These are phyloP conservation scores for Hygrophoropsis aurantiaca DNA, from an alignment of 768 basidiomycete species.

Conservation along the genomic window DNA sequence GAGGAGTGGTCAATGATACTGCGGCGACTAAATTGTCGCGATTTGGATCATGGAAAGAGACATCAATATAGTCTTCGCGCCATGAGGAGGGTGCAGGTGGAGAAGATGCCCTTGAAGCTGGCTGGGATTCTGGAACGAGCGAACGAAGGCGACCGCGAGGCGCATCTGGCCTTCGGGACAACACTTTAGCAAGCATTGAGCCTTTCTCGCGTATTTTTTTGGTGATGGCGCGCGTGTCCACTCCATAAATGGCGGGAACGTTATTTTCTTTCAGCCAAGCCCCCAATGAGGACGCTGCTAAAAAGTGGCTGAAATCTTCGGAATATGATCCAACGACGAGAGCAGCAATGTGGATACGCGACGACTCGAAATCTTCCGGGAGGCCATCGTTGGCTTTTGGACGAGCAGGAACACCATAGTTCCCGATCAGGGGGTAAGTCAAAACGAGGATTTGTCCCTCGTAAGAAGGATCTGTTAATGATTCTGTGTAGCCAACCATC, in stretches of 20 bases:
- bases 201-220: slow-evolving; percentile 96
- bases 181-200: slow-evolving; percentile 83
- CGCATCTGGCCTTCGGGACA: slow-evolving; percentile 58
- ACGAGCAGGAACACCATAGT: slow-evolving; percentile 93
- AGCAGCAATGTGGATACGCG: slow-evolving; percentile 89
- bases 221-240: slow-evolving; percentile 95
- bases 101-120: slow-evolving; percentile 49
- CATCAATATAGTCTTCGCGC: slow-evolving; percentile 80
- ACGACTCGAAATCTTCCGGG: slow-evolving; percentile 87
- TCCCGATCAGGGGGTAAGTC: slow-evolving; percentile 95
- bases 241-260: slow-evolving; percentile 91
- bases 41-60: slow-evolving; percentile 89
- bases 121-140: slow-evolving; percentile 35
- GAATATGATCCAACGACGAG: slow-evolving; percentile 94
- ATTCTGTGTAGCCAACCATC: slow-evolving; percentile 99
- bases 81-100: slow-evolving; percentile 59
- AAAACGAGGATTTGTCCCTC: slow-evolving; percentile 96
- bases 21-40: slow-evolving; percentile 84
- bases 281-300: slow-evolving; percentile 84
- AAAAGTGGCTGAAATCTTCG: slow-evolving; percentile 90
- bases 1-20: slow-evolving; percentile 74
- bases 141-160: slow-evolving; percentile 37
- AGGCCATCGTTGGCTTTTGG: slow-evolving; percentile 48
- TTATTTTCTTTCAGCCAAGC: slow-evolving; percentile 94
- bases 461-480: slow-evolving; percentile 97